Conservation (phyloP, 192 early-diverging fungal species). For the Coemansia sp. region DNA sequence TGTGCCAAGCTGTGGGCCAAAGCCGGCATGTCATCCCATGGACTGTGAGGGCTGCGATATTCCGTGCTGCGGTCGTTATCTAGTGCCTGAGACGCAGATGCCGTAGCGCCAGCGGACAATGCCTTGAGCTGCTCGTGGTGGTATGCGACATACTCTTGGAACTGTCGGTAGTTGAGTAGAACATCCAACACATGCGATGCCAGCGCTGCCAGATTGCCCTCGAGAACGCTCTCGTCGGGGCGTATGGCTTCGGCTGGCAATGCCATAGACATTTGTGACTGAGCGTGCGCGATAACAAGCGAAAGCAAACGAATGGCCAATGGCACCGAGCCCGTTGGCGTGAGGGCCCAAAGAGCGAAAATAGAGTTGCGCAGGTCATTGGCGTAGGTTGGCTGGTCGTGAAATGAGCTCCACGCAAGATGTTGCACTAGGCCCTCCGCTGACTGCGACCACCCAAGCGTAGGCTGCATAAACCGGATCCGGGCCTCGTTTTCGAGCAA, state of each 20-base stretch:
- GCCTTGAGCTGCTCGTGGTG: constrained; percentile 46
- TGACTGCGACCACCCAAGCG: constrained; percentile 26
- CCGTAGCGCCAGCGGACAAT: constrained; percentile 3
- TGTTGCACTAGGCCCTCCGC: constrained; percentile 10
- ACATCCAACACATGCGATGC: constrained; percentile 28
- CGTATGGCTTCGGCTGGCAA: neutral
- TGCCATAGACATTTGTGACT: neutral
- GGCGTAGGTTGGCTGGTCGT: constrained; percentile 10
- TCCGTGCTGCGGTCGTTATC: constrained; percentile 20
- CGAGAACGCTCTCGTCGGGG: constrained; percentile 13
- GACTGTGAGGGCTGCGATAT: constrained; percentile 48
- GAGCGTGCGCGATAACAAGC: constrained; percentile 15
- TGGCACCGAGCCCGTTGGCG: constrained; percentile 37
- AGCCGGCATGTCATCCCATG: constrained; percentile 41
- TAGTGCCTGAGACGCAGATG: neutral
- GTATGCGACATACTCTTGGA: constrained; percentile 45
- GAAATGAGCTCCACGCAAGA: constrained; percentile 12
- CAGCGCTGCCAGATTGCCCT: constrained; percentile 22
- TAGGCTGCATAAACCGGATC: constrained; percentile 20
- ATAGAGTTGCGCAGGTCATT: constrained; percentile 15
- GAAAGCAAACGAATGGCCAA: constrained; percentile 24
- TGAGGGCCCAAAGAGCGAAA: constrained; percentile 32
- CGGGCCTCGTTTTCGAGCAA: constrained; percentile 11
- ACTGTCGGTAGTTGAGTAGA: constrained; percentile 44
- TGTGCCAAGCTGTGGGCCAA: constrained; percentile 17